Conservation (phyloP, 176 grass and related monocot species). For the Urochloa ruziziensis region DNA sequence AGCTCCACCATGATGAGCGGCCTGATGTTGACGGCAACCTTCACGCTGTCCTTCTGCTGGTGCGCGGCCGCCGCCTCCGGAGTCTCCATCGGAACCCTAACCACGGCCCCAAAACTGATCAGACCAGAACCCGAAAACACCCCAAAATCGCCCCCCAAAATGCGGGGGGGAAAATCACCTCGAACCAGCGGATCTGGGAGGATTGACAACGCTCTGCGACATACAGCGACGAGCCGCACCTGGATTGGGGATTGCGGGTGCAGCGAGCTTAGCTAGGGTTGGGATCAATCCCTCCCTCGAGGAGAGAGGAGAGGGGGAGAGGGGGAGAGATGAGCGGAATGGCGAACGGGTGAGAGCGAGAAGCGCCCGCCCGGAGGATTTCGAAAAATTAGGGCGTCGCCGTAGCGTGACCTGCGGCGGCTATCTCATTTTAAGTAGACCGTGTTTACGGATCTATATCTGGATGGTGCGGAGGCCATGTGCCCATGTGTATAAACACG, state of each 20-base stretch:
- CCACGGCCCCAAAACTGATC: not conserved
- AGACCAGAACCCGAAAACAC: not conserved
- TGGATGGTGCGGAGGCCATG: too few species aligned
- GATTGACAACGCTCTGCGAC: not conserved
- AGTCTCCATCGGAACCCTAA: constrained; percentile 50
- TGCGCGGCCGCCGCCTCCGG: constrained; percentile 35
- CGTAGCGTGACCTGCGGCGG: constrained; percentile 13
- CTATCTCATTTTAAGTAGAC: not conserved
- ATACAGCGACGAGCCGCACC: not conserved
- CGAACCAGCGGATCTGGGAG: not conserved
- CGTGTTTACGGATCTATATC: not conserved
- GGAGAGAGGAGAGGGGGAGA: not conserved
- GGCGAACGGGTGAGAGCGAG: constrained; percentile 28
- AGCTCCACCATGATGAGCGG: constrained; percentile 92
- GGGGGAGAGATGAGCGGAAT: not conserved
- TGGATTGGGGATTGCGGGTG: not conserved
- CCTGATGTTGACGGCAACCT: constrained; percentile 89
- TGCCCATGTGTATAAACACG: not conserved
- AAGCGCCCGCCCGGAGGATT: constrained; percentile 43
- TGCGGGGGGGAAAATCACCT: not conserved
- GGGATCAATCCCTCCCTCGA: constrained; percentile 17
- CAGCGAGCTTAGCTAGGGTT: constrained; percentile 1
- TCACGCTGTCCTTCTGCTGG: constrained; percentile 69
- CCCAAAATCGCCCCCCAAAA: not conserved
- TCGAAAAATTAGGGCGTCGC: constrained; percentile 53